Conservation (phyloP, 352 stramenopile genomes). For the Pythium sukuiense region DNA sequence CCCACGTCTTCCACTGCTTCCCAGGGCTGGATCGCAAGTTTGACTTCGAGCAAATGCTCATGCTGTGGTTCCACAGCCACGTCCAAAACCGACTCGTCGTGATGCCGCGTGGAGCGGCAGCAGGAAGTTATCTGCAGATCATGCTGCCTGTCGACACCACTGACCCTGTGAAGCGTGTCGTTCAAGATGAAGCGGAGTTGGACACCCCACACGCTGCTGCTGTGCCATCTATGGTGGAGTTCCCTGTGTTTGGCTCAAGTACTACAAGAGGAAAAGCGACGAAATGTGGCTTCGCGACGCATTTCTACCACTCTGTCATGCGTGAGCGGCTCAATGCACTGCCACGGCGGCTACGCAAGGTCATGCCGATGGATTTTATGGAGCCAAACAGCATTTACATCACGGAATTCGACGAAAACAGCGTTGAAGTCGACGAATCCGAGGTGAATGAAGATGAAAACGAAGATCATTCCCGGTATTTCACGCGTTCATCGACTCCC, state of each 20-base stretch:
- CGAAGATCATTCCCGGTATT: slow-evolving; percentile 1
- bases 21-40: slow-evolving; percentile 13
- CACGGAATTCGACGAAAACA: slow-evolving; percentile 21
- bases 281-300: slow-evolving; percentile 48
- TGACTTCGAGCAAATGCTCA: slow-evolving; percentile 29
- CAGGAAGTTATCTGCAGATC: slow-evolving; percentile 63
- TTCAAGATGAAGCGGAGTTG: slow-evolving; percentile 1
- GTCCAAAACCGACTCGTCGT: slow-evolving; percentile 45
- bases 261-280: slow-evolving; percentile 24
- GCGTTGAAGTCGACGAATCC: slow-evolving; percentile 3
- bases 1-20: slow-evolving; percentile 25
- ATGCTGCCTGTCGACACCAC: slow-evolving; percentile 29
- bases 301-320: slow-evolving; percentile 56
- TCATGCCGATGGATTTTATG: slow-evolving; percentile 26
- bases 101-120: slow-evolving; percentile 47
- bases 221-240: slow-evolving; percentile 39
- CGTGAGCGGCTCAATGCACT: slow-evolving; percentile 23
- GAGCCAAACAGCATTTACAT: slow-evolving; percentile 27
- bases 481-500: slow-evolving; percentile 24
- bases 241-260: slow-evolving; percentile 44
- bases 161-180: neutral
- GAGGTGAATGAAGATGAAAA: slow-evolving; percentile 1
- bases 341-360: slow-evolving; percentile 18
- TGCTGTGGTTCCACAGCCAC: slow-evolving; percentile 40
- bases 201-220: neutral